Conservation (phyloP, 2,329 filamentous ascomycete species). For the Monosporascus ibericus region DNA sequence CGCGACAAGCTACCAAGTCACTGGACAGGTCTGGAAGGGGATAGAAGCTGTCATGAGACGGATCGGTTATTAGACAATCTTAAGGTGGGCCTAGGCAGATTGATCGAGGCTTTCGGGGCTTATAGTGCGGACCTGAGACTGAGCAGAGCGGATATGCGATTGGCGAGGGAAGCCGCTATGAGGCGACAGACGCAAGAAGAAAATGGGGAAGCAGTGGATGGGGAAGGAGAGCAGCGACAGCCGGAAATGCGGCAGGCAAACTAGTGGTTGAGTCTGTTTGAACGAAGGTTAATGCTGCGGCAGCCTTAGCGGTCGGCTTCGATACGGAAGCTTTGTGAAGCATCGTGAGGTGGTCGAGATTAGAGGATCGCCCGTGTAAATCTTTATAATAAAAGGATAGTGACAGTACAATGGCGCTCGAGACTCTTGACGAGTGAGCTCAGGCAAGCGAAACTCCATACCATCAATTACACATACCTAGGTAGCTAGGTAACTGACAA, state of each 20-base stretch:
- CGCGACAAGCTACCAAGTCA: slow-evolving; percentile 54
- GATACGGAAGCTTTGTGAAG: too few species aligned
- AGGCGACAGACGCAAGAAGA: slow-evolving; percentile 10
- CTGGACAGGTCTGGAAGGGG: slow-evolving; percentile 70
- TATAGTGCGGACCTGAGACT: slow-evolving; percentile 69
- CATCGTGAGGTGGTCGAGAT: too few species aligned
- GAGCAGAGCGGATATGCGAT: slow-evolving; percentile 62
- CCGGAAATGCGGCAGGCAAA: slow-evolving; percentile 27
- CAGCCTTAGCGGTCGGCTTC: too few species aligned
- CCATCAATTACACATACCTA: too few species aligned
- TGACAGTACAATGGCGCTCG: too few species aligned
- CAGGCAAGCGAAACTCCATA: too few species aligned
- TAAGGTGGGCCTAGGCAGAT: slow-evolving; percentile 55
- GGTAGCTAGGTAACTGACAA: too few species aligned
- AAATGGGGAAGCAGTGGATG: neutral
- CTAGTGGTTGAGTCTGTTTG: slow-evolving; percentile 16
- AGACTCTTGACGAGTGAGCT: too few species aligned
- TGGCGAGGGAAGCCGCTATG: slow-evolving; percentile 61
- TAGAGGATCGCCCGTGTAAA: too few species aligned
- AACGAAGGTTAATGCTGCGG: neutral
- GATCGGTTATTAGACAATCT: slow-evolving; percentile 61
- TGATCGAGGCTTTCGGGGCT: slow-evolving; percentile 67
- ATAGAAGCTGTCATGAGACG: slow-evolving; percentile 57
- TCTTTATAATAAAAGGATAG: too few species aligned
- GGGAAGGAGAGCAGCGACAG: slow-evolving; percentile 1